phyloP scores from a whole-genome alignment of 2,329 filamentous ascomycete genomes.

The Exophiala spinifera region DNA sequence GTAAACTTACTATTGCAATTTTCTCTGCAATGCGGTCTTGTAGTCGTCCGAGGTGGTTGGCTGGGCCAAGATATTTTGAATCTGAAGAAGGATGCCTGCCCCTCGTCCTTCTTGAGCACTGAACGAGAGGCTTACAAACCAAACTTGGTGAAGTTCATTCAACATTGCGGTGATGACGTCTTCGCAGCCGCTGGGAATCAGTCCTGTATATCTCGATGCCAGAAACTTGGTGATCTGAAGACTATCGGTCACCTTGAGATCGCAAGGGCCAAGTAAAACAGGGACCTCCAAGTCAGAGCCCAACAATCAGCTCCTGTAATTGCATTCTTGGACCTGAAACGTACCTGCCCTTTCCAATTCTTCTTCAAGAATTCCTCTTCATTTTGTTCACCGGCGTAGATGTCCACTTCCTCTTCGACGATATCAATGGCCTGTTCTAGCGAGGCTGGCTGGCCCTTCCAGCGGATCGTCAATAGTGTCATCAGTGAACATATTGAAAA shows the following conservation, averaged over 20 bases:
- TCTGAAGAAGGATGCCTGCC: too few species aligned
- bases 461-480: constrained; percentile 8
- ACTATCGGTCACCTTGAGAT: too few species aligned
- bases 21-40: too few species aligned
- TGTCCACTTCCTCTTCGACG: constrained; percentile 7
- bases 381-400: constrained; percentile 12
- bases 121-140: constrained; percentile 14
- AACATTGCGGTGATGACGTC: constrained; percentile 6
- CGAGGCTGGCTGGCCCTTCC: constrained; percentile 3
- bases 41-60: too few species aligned
- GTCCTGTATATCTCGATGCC: constrained; percentile 4
- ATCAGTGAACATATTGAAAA: constrained; percentile 18
- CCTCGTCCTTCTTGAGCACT: neutral
- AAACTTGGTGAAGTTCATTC: constrained; percentile 11
- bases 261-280: too few species aligned
- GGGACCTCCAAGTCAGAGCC: too few species aligned
- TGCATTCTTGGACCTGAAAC: too few species aligned
- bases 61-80: too few species aligned
- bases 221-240: constrained; percentile 9
- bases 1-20: too few species aligned
- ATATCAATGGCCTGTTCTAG: constrained; percentile 4
- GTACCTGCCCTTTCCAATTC: constrained; percentile 11
- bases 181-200: constrained; percentile 1
- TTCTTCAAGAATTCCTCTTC: constrained; percentile 12
- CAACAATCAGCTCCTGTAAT: too few species aligned